Evolutionary conservation across 2,329 filamentous ascomycete species (phyloP).

Genomic region (Colletotrichum euphorbiae): DNA sequence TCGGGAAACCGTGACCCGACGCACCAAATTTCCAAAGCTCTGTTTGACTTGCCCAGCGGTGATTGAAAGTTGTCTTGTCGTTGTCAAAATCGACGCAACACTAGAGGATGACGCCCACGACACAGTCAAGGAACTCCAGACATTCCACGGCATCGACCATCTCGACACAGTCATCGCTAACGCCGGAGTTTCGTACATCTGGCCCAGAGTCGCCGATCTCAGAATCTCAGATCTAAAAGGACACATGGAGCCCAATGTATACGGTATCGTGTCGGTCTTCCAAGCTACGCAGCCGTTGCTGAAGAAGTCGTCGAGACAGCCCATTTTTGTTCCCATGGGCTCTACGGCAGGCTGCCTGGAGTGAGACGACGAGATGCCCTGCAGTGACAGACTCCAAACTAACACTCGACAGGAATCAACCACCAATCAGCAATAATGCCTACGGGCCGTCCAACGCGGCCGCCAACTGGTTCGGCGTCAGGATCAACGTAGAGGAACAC

Average conservation of each 20-base stretch:
- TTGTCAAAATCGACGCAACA: conserved; percentile 56
- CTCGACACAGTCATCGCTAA: conserved; percentile 66
- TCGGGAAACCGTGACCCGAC: conserved; percentile 51
- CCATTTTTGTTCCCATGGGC: conserved; percentile 7
- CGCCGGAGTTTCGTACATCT: conserved; percentile 55
- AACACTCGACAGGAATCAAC: conserved; percentile 2
- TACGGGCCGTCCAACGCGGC: conserved; percentile 26
- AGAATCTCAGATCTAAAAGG: conserved; percentile 51
- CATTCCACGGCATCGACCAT: conserved; percentile 50
- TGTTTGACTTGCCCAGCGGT: conserved; percentile 52
- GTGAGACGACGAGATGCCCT: not conserved
- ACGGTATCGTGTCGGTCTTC: conserved; percentile 28
- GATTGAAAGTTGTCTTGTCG: conserved; percentile 50
- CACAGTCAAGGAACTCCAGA: conserved; percentile 48
- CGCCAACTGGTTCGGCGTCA: conserved; percentile 14
- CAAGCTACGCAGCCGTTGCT: conserved; percentile 47
- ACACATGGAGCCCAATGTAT: conserved; percentile 55
- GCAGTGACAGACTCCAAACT: not conserved
- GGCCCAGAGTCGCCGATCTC: conserved; percentile 47
- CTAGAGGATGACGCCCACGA: conserved; percentile 48
- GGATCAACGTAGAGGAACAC: conserved; percentile 27
- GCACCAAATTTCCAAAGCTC: conserved; percentile 44
- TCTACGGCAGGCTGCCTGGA: not conserved
- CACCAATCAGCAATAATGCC: conserved; percentile 10
- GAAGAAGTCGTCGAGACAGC: conserved; percentile 9